Evolutionary conservation across 1,284 basidiomycete genomes (phyloP), one percentile per base, ranked within the genome.

Genomic region (Naganishia sp.): DNA sequence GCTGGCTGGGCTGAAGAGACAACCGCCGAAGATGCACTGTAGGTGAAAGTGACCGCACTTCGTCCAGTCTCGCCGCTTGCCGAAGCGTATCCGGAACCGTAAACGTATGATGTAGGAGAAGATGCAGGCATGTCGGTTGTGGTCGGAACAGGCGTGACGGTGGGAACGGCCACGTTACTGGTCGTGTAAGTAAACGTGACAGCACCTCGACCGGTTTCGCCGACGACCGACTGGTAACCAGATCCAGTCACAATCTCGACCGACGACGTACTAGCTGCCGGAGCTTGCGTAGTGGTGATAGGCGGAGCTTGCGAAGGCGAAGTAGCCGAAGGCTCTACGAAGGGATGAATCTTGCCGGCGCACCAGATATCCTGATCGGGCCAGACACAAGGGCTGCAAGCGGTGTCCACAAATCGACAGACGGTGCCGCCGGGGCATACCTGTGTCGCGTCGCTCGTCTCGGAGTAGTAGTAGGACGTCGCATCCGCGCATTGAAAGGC

Each of bases 31-130:
- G 54, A 43, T 16, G 54, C 39, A 11, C 31, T 43, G 45, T 55
- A 65, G 6, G 64, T 55, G 42, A 65, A 65, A n/a, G 64, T 65
- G 31, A 65, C 46, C 9, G 64, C 64, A 50, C 64, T 55, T 33
- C 64, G 64, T 25, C 55, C 64, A n/a, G 42, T 52, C 39, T 55
- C 54, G 6, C 45, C 54, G n/a, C 36, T 48, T 3, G 64, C 64
- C 36, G 64, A 64, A 25, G 46, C 63, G 45, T 64, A 64, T 13
- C 54, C 63, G 21, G 33, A 28, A 31, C 55, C 64, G 48, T 49
- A 48, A n/a, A 50, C 54, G 43, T 64, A 64, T 0, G 63, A 55
- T n/a, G 48, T 50, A 9, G 53, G 33, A 28, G 61, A 42, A 28
- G 61, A 43, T 21, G 52, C 43, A 25, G n/a, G 25, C 28, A 42